Evolutionary conservation across 31 red algal genomes (phyloP), one percentile per base, ranked within the genome.

Genomic region (Pterothamnion heteromorphum): DNA sequence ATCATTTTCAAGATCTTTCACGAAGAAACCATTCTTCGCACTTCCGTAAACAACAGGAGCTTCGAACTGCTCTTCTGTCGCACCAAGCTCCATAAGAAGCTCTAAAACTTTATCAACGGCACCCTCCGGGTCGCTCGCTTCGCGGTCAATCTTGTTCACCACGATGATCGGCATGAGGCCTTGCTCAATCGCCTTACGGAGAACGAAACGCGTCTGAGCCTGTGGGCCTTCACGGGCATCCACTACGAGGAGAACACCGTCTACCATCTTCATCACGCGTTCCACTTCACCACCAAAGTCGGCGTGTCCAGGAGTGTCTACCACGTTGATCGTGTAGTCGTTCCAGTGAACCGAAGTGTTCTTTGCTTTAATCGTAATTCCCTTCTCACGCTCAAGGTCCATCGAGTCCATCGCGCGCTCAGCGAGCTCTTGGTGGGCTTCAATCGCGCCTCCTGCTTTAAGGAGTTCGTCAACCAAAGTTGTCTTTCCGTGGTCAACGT

Each of bases 241-340:
- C 3, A 98, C 97, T 28, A 98, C 88, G 36, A 98, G 87, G 3
- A 98, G 85, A 35, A 93, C 93, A 43, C 92, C 92, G 90, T 98
- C 97, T 31, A 95, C 97, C 93, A 98, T 96, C 72, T 91, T 89
- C 57, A 98, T 74, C 34, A 98, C 94, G 43, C 97, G 94, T 71
- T 98, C 94, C 36, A 98, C 97, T 93, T 98, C 95, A 86, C 93
- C 95, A 72, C 95, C 97, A 87, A 96, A 94, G 88, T 98, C 97
- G 88, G 92, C 94, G 82, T 98, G 97, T 38, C 97, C 97, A 1
- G 97, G 97, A 18, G 97, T 94, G 84, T 98, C 97, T 35, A 98
- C 94, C 23, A 98, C 91, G 74, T 96, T 98, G 30, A 98, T 39
- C 34, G 93, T 92, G 36, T 86, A 78, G 57, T 93, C 90, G 34